These are phyloP conservation scores for Tephrocybe sp. DNA, from an alignment of 768 basidiomycete species.

Conservation along the genomic window DNA sequence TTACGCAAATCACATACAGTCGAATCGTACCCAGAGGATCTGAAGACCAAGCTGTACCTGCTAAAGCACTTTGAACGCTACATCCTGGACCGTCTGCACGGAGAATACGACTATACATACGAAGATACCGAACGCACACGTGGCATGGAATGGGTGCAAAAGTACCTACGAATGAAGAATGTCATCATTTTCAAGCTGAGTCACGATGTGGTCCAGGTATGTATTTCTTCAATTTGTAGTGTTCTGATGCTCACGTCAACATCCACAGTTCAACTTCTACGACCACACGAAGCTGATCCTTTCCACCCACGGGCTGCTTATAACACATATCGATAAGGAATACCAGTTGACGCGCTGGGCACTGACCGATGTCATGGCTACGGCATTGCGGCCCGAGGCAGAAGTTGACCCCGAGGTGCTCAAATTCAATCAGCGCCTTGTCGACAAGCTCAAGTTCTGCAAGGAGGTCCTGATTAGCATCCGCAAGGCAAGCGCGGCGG, in stretches of 20 bases:
- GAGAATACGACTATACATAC: conserved; percentile 83
- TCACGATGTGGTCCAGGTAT: conserved; percentile 92
- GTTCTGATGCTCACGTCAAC: conserved; percentile 10
- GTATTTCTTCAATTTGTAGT: conserved; percentile 17
- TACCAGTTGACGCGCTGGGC: conserved; percentile 76
- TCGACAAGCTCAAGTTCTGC: conserved; percentile 85
- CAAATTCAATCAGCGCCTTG: conserved; percentile 61
- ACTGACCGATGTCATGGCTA: conserved; percentile 68
- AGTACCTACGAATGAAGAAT: conserved; percentile 95
- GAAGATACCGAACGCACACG: conserved; percentile 63
- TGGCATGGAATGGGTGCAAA: conserved; percentile 96
- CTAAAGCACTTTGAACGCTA: conserved; percentile 93
- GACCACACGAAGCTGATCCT: conserved; percentile 96
- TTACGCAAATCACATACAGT: conserved; percentile 73
- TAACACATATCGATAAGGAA: conserved; percentile 92
- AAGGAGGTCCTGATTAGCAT: conserved; percentile 81
- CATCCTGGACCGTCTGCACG: conserved; percentile 88
- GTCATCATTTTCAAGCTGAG: conserved; percentile 96
- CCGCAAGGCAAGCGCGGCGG: conserved; percentile 52
- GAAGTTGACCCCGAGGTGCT: conserved; percentile 50
- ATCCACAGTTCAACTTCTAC: conserved; percentile 91
- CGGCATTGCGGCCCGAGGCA: conserved; percentile 36
- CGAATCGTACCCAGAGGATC: conserved; percentile 71
- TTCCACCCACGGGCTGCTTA: conserved; percentile 71
- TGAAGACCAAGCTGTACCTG: conserved; percentile 90